Base-by-base conservation (phyloP, 2,329 filamentous ascomycete species). In the Apiospora aurea region DNA sequence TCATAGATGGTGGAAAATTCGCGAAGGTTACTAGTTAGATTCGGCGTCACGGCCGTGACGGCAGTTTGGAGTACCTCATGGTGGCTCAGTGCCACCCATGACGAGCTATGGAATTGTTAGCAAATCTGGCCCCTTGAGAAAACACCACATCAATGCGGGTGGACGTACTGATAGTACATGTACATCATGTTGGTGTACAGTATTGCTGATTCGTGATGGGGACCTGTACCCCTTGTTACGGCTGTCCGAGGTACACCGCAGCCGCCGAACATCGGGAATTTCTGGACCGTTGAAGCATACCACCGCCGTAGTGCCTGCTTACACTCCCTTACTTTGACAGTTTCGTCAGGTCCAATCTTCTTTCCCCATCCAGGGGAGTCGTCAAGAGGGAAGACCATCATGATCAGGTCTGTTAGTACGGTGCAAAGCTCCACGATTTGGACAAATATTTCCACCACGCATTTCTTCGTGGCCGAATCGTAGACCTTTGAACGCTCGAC, bases 131-230 rank as follows among this genome's bases (percentile, higher is more conserved):
- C 21, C 21, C 18, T 13, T 78, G 46, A 77, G 75, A 11, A 26
- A 38, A 13, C 7, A 18, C 5, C 24, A 51, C 10, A 34, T 18
- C 4, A 29, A 64, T 6, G 38, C 2, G 29, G 34, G 7, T 24
- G 13, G 1, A 78, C 85, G 75, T 79, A 88, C 84, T 87, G 82
- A 73, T 87, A 87, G 71, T 86, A 86, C 83, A 87, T 87, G 72
- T 85, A 86, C 76, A 87, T 84, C 74, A 87, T 75, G 57, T 85
- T 85, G 4, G 83, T 85, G 76, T 86, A 86, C 47, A 85, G 71
- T 13, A 84, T 82, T 14, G 84, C 80, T 0, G 84, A 85, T 71
- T 85, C 82, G 70, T 85, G 81, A 29, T 81, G 78, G 64, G 77
- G 81, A 71, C 81, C 80, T 41, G 76, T 80, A 41, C 74, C 75